Evolutionary conservation across 805 yeast genomes (phyloP).

Genomic region (Jamesozyma spencerorum): DNA sequence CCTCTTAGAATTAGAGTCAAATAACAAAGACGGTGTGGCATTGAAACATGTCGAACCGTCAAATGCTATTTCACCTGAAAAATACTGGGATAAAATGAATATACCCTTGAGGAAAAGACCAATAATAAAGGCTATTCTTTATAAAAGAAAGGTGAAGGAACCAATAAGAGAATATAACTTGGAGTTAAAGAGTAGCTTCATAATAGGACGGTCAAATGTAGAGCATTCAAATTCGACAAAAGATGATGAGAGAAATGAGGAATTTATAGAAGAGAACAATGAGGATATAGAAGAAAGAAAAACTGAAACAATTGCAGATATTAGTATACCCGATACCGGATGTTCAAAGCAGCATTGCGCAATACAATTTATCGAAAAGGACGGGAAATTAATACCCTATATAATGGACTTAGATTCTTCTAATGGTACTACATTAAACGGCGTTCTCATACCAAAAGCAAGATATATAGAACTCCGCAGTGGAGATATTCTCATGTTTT

Average conservation of each 20-base stretch:
- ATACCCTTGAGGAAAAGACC: constrained; percentile 17
- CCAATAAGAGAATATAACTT: constrained; percentile 19
- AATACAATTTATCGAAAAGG: constrained; percentile 34
- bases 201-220: constrained; percentile 32
- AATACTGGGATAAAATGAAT: constrained; percentile 11
- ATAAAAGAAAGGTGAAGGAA: constrained; percentile 22
- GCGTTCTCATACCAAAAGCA: constrained; percentile 31
- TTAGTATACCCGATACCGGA: constrained; percentile 29
- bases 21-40: constrained; percentile 29
- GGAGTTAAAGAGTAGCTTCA: constrained; percentile 21
- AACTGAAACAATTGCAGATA: constrained; percentile 29
- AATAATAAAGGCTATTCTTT: constrained; percentile 26
- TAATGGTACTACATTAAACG: constrained; percentile 40
- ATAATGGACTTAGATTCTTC: constrained; percentile 40
- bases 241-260: constrained; percentile 1
- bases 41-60: constrained; percentile 33
- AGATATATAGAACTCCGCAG: constrained; percentile 35
- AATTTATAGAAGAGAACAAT: background rate
- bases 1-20: constrained; percentile 34
- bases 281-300: constrained; percentile 11
- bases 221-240: background rate
- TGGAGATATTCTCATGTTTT: constrained; percentile 36
- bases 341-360: constrained; percentile 44
- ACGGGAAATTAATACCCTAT: constrained; percentile 28
- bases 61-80: constrained; percentile 25